Base-by-base conservation (phyloP, 371 early-diverging fungal species). In the Hamiltosporidium tvaerminnensis region DNA sequence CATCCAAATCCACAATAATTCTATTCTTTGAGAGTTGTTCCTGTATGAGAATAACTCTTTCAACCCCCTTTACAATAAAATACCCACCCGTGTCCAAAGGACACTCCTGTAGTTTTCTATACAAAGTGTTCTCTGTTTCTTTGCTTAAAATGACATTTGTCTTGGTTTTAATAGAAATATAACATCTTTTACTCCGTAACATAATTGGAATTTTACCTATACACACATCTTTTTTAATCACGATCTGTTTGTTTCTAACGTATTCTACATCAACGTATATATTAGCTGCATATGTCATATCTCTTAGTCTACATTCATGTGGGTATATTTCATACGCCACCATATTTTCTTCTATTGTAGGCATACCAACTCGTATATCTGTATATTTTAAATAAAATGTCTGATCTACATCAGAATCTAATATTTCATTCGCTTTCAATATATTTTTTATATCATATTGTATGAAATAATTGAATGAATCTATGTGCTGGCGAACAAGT, bases 21-120 rank as follows among this genome's bases (percentile, higher is more conserved):
- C 99, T 85, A 81, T 97, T 99, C 80, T 96, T 96, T n/a, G 91
- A 88, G 75, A 99, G 82, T 70, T 99, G 98, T 81, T 99, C 99
- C 79, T 99, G 98, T 33, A 99, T 93, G 60, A 97, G 74, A 81
- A 97, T 91, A 2, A 97, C 97, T 78, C 95, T 92, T 78, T 99
- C 98, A 0, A 88, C 86, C 34, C 98, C 99, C 54, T 89, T 87
- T 57, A 95, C 87, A 32, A 99, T 85, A 82, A 99, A 99, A 77
- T 99, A 99, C 53, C 97, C 98, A 52, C 95, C 81, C n/a, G 92
- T 93, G 81, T 97, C 99, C 65, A 92, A 73, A 2, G 93, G 93
- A 73, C 99, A 99, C 76, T 97, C 98, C 39, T 83, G 83, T 84
- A 87, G 83, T 47, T 81, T 77, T 16, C 86, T 89, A 70, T 88